phyloP scores from a whole-genome alignment of 2,329 filamentous ascomycete genomes.

The Diaporthe australafricana region DNA sequence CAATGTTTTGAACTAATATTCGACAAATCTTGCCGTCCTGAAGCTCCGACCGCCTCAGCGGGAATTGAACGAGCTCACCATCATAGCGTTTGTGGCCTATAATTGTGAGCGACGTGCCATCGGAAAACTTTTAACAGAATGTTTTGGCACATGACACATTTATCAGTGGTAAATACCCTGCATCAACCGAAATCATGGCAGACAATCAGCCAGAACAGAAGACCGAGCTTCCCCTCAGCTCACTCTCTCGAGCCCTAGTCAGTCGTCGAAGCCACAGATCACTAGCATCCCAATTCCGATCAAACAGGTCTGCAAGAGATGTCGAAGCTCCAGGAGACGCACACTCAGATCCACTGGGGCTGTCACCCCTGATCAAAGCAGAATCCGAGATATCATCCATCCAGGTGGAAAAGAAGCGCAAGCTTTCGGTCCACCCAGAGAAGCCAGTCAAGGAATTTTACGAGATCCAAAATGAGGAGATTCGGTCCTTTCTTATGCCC shows the following conservation, averaged over 20 bases:
- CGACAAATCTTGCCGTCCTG: slow-evolving; percentile 14
- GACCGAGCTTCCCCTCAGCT: slow-evolving; percentile 26
- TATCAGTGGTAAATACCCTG: background rate
- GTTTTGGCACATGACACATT: background rate
- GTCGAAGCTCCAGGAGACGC: slow-evolving; percentile 16
- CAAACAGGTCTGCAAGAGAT: slow-evolving; percentile 29
- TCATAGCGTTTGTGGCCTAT: background rate
- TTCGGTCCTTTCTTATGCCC: slow-evolving; percentile 88
- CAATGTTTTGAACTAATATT: slow-evolving; percentile 6
- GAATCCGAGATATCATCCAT: slow-evolving; percentile 19
- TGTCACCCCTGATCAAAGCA: slow-evolving; percentile 26
- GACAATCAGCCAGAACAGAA: slow-evolving; percentile 14
- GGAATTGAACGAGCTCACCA: background rate
- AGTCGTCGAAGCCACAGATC: slow-evolving; percentile 30
- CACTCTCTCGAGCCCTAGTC: slow-evolving; percentile 17
- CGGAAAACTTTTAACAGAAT: background rate
- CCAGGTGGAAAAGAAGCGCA: slow-evolving; percentile 16
- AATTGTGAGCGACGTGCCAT: slow-evolving; percentile 13
- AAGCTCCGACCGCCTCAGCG: slow-evolving; percentile 1
- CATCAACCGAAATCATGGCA: background rate
- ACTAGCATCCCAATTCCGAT: slow-evolving; percentile 24
- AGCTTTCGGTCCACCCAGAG: background rate
- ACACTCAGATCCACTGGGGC: slow-evolving; percentile 25
- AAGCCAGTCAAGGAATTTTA: slow-evolving; percentile 80
- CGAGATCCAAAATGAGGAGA: slow-evolving; percentile 89